Evolutionary conservation across 345 rosid genomes (phyloP).

Genomic region (Camelina laxa): DNA sequence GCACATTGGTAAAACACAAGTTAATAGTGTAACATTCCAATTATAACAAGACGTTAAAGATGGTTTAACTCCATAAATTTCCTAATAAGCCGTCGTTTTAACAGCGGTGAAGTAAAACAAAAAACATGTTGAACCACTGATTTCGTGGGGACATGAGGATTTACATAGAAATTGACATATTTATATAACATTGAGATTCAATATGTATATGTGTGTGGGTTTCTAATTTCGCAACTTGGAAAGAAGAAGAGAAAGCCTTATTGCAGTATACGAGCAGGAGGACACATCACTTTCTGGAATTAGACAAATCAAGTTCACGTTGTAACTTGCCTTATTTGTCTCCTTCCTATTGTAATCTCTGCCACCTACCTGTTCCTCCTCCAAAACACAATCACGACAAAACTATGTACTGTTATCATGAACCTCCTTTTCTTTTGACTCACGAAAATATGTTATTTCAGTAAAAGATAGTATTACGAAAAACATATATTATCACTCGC

Average conservation of each 20-base stretch:
- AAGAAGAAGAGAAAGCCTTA: conserved; percentile 13
- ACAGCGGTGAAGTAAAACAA: conserved; percentile 28
- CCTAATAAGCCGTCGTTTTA: conserved; percentile 7
- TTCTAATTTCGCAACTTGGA: conserved; percentile 36
- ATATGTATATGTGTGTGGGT: neutral
- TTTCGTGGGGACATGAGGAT: conserved; percentile 40
- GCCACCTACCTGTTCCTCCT: conserved; percentile 41
- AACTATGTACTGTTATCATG: conserved; percentile 10
- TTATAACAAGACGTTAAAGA: neutral
- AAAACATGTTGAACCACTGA: conserved; percentile 23
- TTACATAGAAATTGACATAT: conserved; percentile 32
- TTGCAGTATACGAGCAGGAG: conserved; percentile 12
- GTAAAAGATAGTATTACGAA: neutral
- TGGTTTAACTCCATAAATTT: neutral
- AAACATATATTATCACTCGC: neutral
- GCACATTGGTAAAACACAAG: too few species aligned
- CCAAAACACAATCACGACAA: conserved; percentile 36
- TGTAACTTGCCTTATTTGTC: conserved; percentile 46
- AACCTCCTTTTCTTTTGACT: neutral
- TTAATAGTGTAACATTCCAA: too few species aligned
- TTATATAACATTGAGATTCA: conserved; percentile 5
- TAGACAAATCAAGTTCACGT: conserved; percentile 46
- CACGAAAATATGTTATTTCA: neutral
- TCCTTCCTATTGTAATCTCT: conserved; percentile 44
- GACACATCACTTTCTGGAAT: conserved; percentile 37